Base-by-base conservation (phyloP, 768 basidiomycete genomes). In the Mycena kentingensis region DNA sequence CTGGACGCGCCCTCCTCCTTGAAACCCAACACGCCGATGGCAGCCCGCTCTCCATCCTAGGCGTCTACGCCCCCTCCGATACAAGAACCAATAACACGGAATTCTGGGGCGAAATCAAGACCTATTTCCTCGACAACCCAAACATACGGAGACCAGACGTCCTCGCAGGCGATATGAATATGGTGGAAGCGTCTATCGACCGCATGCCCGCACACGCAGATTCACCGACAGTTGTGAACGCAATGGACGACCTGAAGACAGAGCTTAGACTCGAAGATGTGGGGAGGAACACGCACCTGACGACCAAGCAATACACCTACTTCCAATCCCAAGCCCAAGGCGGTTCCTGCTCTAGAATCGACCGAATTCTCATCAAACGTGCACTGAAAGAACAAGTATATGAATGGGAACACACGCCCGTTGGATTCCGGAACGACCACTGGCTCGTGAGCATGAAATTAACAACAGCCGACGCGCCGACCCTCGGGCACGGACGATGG, bases 341-440 rank as follows among this genome's bases (percentile, higher is more conserved):
- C n/a, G n/a, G n/a, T n/a, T n/a, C n/a, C n/a, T n/a, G n/a, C n/a
- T 72, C 73, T 1, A 47, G 71, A 5, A 64, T 76, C 8, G 71
- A 77, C 55, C 43, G 71, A n/a, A 72, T 77, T 29, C 74, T 74
- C 35, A 22, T 65, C 0, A 62, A 52, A 8, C 26, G 54, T 1
- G 19, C 42, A 4, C 11, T 66, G 0, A 36, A 54, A 7, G 8
- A 55, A 6, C 38, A 18, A 0, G 46, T 58, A 2, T 31, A 29
- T 16, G 57, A 70, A 5, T 73, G 70, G 70, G 12, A 59, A 8
- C 70, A 68, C 1, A 25, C 48, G 7, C 5, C 34, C 0, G 34
- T 57, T 0, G 60, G 55, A 0, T 63, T 71, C 7, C 25, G 57
- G 4, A 63, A 65, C 0, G 73, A 76, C 60, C 73, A 75, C 51